These are phyloP conservation scores for Salinomyces thailandicus DNA, from an alignment of 2,329 filamentous ascomycete genomes.

Conservation along the genomic window DNA sequence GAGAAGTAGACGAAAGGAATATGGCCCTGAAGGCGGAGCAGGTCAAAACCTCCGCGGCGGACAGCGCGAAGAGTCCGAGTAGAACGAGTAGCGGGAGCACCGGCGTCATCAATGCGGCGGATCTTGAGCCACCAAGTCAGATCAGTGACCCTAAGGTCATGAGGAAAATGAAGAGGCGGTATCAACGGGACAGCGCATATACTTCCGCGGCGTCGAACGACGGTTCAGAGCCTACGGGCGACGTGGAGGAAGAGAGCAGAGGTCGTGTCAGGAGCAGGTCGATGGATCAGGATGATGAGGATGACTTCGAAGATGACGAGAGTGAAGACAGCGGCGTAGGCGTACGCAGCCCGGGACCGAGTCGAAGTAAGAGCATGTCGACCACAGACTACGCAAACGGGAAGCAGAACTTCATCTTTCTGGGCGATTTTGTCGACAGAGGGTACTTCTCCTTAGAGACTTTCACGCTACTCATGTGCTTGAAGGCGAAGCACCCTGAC, in stretches of 20 bases:
- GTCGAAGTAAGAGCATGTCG: constrained; percentile 28
- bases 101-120: constrained; percentile 71
- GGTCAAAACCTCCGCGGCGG: neutral
- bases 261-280: constrained; percentile 29
- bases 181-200: constrained; percentile 42
- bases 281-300: constrained; percentile 30
- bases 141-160: constrained; percentile 81
- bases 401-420: constrained; percentile 60
- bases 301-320: constrained; percentile 38
- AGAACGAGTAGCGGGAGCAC: constrained; percentile 4
- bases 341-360: constrained; percentile 27
- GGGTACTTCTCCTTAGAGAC: constrained; percentile 67
- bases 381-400: constrained; percentile 39
- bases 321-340: constrained; percentile 34
- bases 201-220: constrained; percentile 41
- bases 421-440: constrained; percentile 64
- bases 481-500: constrained; percentile 65
- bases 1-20: constrained; percentile 42
- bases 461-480: constrained; percentile 59
- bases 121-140: constrained; percentile 80
- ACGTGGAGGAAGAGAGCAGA: constrained; percentile 35
- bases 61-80: constrained; percentile 10
- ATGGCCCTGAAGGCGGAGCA: constrained; percentile 1
- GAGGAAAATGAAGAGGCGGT: constrained; percentile 63
- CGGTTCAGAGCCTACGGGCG: constrained; percentile 25